A percentile compares a stretch with the other conserved stretches of the same genome.
Conservation (phyloP, 805 yeast genomes). For the Yamadazyma nakazawae region DNA sequence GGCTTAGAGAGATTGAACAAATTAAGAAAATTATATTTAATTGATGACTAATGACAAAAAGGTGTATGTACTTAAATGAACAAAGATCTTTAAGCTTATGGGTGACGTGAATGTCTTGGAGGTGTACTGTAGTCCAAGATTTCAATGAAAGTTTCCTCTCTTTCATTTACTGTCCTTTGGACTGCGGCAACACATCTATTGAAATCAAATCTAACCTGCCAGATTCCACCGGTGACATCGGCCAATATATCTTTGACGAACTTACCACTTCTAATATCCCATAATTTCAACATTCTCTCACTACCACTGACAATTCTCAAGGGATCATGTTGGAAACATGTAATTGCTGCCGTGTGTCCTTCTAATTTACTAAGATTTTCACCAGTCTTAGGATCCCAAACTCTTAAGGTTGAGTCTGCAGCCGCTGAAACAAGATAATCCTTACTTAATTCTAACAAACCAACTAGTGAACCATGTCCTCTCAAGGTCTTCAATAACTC, state of each 20-base stretch:
- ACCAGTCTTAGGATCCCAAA: slow-evolving; percentile 87
- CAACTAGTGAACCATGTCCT: slow-evolving; percentile 90
- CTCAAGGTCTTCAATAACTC: slow-evolving; percentile 63
- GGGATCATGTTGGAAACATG: slow-evolving; percentile 89
- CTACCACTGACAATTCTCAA: slow-evolving; percentile 85
- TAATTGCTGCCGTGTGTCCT: slow-evolving; percentile 84
- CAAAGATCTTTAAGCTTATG: neutral
- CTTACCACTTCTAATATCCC: slow-evolving; percentile 79
- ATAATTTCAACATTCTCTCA: slow-evolving; percentile 79
- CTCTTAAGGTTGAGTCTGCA: slow-evolving; percentile 86
- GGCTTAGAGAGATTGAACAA: slow-evolving; percentile 32
- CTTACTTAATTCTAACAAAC: slow-evolving; percentile 73
- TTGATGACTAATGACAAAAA: slow-evolving; percentile 7
- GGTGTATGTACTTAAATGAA: neutral
- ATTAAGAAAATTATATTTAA: slow-evolving; percentile 32
- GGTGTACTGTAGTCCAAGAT: slow-evolving; percentile 71
- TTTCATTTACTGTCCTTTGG: slow-evolving; percentile 51
- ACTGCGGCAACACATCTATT: slow-evolving; percentile 89
- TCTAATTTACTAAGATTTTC: slow-evolving; percentile 63
- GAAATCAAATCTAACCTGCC: slow-evolving; percentile 91
- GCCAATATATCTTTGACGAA: slow-evolving; percentile 69
- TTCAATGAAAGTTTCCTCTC: slow-evolving; percentile 71
- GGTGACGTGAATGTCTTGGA: slow-evolving; percentile 9
- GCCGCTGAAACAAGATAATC: slow-evolving; percentile 88
- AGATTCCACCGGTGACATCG: slow-evolving; percentile 79